Evolutionary conservation across 1,284 basidiomycete species (phyloP).

Genomic region (Moesziomyces sp.): DNA sequence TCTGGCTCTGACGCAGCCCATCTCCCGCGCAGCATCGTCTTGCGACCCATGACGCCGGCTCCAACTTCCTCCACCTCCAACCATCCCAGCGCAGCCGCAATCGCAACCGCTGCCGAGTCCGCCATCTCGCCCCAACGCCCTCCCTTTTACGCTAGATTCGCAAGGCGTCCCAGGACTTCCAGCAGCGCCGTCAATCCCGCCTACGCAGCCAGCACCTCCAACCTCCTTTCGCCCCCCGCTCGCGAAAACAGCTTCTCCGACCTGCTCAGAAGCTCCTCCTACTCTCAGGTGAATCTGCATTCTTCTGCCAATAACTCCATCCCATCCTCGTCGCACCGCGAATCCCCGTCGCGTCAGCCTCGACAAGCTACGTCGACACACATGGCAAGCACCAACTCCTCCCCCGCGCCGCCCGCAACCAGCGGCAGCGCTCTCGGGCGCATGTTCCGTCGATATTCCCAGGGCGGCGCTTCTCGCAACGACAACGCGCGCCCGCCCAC

Average conservation of each 20-base stretch:
- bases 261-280: constrained; percentile 36
- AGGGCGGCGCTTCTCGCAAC: constrained; percentile 25
- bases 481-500: constrained; percentile 28
- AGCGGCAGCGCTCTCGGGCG: constrained; percentile 51
- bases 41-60: too few relatives aligned
- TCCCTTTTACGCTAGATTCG: constrained; percentile 24
- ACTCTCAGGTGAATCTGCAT: constrained; percentile 25
- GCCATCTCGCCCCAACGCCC: constrained; percentile 11
- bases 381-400: constrained; percentile 25
- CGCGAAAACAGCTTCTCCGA: constrained; percentile 15
- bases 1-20: too few relatives aligned
- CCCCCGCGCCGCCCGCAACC: background rate
- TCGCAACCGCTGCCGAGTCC: too few relatives aligned
- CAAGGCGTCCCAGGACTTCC: constrained; percentile 28
- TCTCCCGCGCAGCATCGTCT: too few relatives aligned
- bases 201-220: constrained; percentile 44
- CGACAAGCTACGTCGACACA: constrained; percentile 2
- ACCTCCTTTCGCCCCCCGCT: constrained; percentile 18
- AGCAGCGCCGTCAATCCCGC: constrained; percentile 16
- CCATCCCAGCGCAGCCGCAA: background rate
- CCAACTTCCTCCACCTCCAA: constrained; percentile 2
- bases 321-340: constrained; percentile 9
- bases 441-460: constrained; percentile 61
- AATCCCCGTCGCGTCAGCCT: constrained; percentile 10
- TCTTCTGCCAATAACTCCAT: too few relatives aligned